Base-by-base conservation (phyloP, 768 basidiomycete genomes). In the Austroboletus festivus region DNA sequence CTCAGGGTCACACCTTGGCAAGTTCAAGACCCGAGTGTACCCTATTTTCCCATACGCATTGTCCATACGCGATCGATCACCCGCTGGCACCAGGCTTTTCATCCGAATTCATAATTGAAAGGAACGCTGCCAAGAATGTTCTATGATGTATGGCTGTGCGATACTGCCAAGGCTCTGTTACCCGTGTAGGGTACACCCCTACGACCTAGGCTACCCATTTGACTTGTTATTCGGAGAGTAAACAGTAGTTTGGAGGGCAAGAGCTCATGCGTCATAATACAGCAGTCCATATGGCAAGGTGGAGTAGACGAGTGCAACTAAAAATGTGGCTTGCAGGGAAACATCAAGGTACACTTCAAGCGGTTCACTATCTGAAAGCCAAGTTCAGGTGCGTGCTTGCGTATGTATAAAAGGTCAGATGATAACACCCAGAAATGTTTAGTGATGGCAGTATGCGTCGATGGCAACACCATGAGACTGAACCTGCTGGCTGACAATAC, bases 101-200 rank as follows among this genome's bases (percentile, higher is more conserved):
- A 38, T 28, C 52, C 26, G 16, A 41, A 39, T 42, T 38, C 41
- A 38, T 38, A 38, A 39, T 47, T 10, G 26, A 23, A 37, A 56
- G 34, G 46, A 2, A 42, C 40, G 9, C 20, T 26, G 44, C 48
- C 54, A 57, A 59, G 57, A 44, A 46, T 10, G 16, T 39, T 33
- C 22, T 21, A 41, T 50, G 48, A 49, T 12, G 7, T 39, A 38
- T 19, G 38, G 52, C 45, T 30, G 51, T 57, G 44, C 30, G 18
- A 11, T 19, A 31, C 23, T 33, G 13, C 12, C 12, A 30, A 26
- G 23, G 21, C 31, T 12, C 43, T 34, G 38, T 30, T 30, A 31
- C 28, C 34, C 19, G 24, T 20, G 39, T 12, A 16, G 34, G 28
- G 39, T 42, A 37, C 21, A 24, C 31, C 21, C 13, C 24, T 38